These are phyloP conservation scores for Fusarium papillatum DNA, from an alignment of 2,329 filamentous ascomycete genomes.

Conservation along the genomic window DNA sequence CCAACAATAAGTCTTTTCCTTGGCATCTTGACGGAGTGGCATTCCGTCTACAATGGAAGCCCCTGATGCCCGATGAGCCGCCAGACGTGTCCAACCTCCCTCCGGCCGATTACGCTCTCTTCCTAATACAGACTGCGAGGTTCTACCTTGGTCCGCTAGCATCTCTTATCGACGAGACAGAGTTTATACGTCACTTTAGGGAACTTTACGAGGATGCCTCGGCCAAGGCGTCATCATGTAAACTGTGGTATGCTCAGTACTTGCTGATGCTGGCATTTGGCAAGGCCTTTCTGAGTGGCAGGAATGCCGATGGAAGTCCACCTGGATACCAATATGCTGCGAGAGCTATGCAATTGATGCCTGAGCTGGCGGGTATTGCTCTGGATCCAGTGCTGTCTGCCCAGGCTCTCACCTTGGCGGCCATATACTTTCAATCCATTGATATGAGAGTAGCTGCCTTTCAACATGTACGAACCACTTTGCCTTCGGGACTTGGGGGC, in stretches of 20 bases:
- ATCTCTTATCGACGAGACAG: slow-evolving; percentile 35
- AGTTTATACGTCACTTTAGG: slow-evolving; percentile 33
- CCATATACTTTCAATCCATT: slow-evolving; percentile 55
- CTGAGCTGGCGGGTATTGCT: slow-evolving; percentile 47
- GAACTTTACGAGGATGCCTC: slow-evolving; percentile 41
- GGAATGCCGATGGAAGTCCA: slow-evolving; percentile 44
- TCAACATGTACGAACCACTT: slow-evolving; percentile 48
- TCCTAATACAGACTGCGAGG: slow-evolving; percentile 40
- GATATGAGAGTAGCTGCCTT: slow-evolving; percentile 55
- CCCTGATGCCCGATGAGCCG: slow-evolving; percentile 34
- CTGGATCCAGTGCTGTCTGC: slow-evolving; percentile 35
- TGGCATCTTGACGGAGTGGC: slow-evolving; percentile 45
- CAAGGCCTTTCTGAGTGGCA: slow-evolving; percentile 46
- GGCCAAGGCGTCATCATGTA: slow-evolving; percentile 26
- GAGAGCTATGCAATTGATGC: slow-evolving; percentile 54
- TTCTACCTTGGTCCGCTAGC: slow-evolving; percentile 38
- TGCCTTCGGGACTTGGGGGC: accelerated
- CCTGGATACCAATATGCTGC: slow-evolving; percentile 54
- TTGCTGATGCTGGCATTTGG: slow-evolving; percentile 50
- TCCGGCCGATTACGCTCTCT: slow-evolving; percentile 39
- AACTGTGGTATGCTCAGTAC: slow-evolving; percentile 50
- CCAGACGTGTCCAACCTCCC: slow-evolving; percentile 40
- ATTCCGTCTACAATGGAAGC: slow-evolving; percentile 39
- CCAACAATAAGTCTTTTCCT: slow-evolving; percentile 37
- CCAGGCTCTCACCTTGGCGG: slow-evolving; percentile 50